Conservation (phyloP, 2,329 filamentous ascomycete species). For the Calonectria hawksworthii region DNA sequence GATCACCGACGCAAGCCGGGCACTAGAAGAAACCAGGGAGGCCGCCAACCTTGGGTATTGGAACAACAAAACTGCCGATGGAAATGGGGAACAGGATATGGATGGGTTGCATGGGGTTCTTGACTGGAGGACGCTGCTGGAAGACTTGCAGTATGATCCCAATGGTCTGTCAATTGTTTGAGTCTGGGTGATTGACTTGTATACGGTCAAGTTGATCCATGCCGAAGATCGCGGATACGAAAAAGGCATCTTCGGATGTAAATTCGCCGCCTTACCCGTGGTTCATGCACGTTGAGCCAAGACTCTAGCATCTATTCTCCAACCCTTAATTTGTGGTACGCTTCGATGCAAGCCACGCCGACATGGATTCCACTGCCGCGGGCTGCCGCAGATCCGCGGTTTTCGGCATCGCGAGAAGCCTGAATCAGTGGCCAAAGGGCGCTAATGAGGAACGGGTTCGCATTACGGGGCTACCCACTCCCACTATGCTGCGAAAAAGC, state of each 20-base stretch:
- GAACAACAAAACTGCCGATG: neutral
- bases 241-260: neutral
- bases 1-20: neutral
- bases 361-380: neutral
- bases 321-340: neutral
- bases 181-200: neutral
- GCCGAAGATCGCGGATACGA: neutral
- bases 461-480: neutral
- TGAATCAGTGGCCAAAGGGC: neutral
- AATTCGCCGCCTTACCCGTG: neutral
- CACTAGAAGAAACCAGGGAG: neutral
- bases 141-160: constrained; percentile 46
- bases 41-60: neutral
- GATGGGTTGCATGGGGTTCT: constrained; percentile 34
- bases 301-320: neutral
- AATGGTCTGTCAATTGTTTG: constrained; percentile 37
- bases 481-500: constrained; percentile 3
- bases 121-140: constrained; percentile 47
- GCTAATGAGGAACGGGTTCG: neutral
- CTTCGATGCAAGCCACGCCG: neutral
- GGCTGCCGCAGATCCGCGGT: neutral
- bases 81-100: constrained; percentile 1
- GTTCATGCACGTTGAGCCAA: neutral
- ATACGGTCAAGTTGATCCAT: neutral
- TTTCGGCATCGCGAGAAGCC: neutral